Percentiles rank a stretch among this genome's conserved stretches.
These are phyloP conservation scores for Penicillium sp. DNA, from an alignment of 2,329 filamentous ascomycete genomes.

Conservation along the genomic window DNA sequence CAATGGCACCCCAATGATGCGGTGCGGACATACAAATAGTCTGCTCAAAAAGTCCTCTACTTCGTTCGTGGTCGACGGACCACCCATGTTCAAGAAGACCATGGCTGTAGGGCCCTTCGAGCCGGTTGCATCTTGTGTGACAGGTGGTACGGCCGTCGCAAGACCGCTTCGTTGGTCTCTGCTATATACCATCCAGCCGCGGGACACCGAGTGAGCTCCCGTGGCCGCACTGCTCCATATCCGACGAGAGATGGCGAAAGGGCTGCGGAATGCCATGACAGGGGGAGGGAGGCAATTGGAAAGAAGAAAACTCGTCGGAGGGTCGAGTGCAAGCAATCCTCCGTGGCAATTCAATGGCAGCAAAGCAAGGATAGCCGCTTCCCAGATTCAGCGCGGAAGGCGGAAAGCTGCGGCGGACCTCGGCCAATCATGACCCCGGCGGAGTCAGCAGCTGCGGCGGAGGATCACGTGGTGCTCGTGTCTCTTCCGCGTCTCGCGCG, in stretches of 20 bases:
- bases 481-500: conserved; percentile 31
- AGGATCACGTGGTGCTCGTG: conserved; percentile 39
- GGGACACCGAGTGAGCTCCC: conserved; percentile 21
- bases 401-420: neutral
- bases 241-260: conserved; percentile 33
- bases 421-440: neutral
- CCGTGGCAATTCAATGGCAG: no score
- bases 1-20: neutral
- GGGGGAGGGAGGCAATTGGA: no score
- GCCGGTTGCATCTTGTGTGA: conserved; percentile 70
- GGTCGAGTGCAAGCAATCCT: no score
- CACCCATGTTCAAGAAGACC: conserved; percentile 99
- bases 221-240: conserved; percentile 22
- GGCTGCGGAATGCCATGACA: conserved; percentile 46
- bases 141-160: conserved; percentile 68
- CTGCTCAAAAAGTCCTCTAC: conserved; percentile 86
- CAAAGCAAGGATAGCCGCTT: no score
- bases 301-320: no score
- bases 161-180: conserved; percentile 34
- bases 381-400: no score
- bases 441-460: conserved; percentile 32
- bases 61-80: conserved; percentile 81
- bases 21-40: conserved; percentile 70
- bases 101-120: conserved; percentile 87
- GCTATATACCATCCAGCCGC: conserved; percentile 22